phyloP scores from a whole-genome alignment of 768 basidiomycete species.

The Fistulinella prunicolor region DNA sequence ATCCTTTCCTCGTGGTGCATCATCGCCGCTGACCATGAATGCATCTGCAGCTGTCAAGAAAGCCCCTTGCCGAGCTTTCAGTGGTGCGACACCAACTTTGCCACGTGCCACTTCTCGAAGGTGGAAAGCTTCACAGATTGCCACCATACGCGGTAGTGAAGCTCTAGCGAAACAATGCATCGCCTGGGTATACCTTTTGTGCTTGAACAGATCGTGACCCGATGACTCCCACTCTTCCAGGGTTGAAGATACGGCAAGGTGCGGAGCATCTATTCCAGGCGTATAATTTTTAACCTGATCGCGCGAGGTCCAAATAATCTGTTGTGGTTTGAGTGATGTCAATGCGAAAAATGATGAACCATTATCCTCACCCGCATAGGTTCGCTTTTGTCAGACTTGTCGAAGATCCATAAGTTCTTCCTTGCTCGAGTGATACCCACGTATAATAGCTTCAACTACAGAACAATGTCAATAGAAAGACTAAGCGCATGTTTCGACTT shows the following conservation, averaged over 20 bases:
- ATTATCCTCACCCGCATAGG: constrained; percentile 50
- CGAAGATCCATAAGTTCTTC: constrained; percentile 69
- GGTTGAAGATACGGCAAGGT: constrained; percentile 53
- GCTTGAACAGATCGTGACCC: constrained; percentile 39
- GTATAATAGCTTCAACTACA: constrained; percentile 63
- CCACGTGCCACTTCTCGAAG: constrained; percentile 50
- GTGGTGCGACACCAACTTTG: constrained; percentile 24
- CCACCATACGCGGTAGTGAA: constrained; percentile 38
- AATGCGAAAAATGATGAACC: background rate
- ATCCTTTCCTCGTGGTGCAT: constrained; percentile 27
- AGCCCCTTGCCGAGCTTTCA: constrained; percentile 30
- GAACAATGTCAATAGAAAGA: background rate
- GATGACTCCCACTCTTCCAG: constrained; percentile 44
- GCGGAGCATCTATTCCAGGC: constrained; percentile 48
- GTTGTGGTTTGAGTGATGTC: background rate
- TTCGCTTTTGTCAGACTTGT: constrained; percentile 53
- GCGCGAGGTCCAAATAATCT: constrained; percentile 53
- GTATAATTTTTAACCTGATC: constrained; percentile 47
- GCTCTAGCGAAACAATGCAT: constrained; percentile 55
- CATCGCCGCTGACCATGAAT: constrained; percentile 42
- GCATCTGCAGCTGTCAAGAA: constrained; percentile 48
- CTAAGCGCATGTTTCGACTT: background rate
- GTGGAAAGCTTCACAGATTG: constrained; percentile 50
- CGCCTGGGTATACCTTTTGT: constrained; percentile 47
- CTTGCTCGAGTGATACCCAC: constrained; percentile 70